phyloP scores from a whole-genome alignment of 345 rosid species.

The Rhodamnia argentea region DNA sequence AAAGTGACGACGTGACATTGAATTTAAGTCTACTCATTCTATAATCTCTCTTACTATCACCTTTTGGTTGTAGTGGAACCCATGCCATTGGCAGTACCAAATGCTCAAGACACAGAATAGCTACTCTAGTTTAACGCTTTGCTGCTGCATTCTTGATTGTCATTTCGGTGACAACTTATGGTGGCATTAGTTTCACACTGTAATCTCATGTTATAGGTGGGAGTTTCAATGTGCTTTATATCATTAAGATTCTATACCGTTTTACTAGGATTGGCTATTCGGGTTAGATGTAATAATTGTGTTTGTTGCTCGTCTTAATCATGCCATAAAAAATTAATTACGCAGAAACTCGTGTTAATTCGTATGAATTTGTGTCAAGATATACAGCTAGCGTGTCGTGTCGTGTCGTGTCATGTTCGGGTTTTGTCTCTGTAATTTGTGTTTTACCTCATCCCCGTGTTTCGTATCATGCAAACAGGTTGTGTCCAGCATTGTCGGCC shows the following conservation, averaged over 20 bases:
- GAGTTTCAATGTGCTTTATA: not conserved
- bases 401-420: not conserved
- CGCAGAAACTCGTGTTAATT: not conserved
- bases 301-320: not conserved
- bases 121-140: not conserved
- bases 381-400: not conserved
- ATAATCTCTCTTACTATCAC: conserved; percentile 1
- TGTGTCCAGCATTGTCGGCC: not conserved
- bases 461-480: accelerated
- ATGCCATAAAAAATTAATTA: not conserved
- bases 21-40: not conserved
- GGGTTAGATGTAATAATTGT: not conserved
- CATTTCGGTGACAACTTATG: not conserved
- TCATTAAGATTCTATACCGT: not conserved
- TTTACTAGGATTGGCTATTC: not conserved
- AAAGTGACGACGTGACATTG: not conserved
- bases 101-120: not conserved
- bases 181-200: not conserved
- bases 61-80: not conserved
- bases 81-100: not conserved
- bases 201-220: not conserved
- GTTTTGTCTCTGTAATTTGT: accelerated
- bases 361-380: not conserved
- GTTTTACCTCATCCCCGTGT: not conserved
- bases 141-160: not conserved